Evolutionary conservation across 495 filamentous ascomycete species (phyloP), one percentile per base, ranked within the genome.

Genomic region (Aspergillus ostianus): DNA sequence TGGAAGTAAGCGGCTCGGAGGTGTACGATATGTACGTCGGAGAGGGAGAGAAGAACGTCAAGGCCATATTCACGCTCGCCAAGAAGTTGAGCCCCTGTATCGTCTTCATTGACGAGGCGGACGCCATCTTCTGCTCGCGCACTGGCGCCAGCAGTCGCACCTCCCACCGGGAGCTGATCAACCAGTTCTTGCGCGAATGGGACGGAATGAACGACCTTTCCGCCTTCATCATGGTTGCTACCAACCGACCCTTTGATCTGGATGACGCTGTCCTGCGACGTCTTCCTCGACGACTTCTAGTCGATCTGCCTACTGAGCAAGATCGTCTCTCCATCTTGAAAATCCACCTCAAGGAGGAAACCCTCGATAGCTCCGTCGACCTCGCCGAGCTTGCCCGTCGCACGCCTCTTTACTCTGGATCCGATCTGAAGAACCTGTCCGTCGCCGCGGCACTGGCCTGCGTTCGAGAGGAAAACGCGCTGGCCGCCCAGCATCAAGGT

Each of bases 191-290:
- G 41, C 85, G 91, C n/a, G 94, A 98, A 71, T 98, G 94, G 94
- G 94, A 97, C 64, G 94, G 95, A 17, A 88, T 98, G 83, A 88
- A 85, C 46, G 87, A 91, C 61, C 80, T 86, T 50, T 88, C 88
- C 7, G 91, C 93, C 2, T 98, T 98, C 73, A 95, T 98, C 70
- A 97, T 98, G 95, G 92, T 98, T 0, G 94, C 94, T n/a, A 97
- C 92, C 13, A 98, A 98, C 69, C 80, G 93, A 15, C 93, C 93
- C 0, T 97, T 96, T 59, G 93, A 98, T 66, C 83, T 98, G 2
- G 94, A 98, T 66, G 94, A 98, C 65, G 94, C 94, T 2, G 91
- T 96, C 20, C 84, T 98, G 20, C 82, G 94, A 32, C 75, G 81
- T 29, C 82, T 98, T 20, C 95, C 94, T 7, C 78, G 94, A 21